Conservation (phyloP, 257 asterid species). For the Plantago elongata region DNA sequence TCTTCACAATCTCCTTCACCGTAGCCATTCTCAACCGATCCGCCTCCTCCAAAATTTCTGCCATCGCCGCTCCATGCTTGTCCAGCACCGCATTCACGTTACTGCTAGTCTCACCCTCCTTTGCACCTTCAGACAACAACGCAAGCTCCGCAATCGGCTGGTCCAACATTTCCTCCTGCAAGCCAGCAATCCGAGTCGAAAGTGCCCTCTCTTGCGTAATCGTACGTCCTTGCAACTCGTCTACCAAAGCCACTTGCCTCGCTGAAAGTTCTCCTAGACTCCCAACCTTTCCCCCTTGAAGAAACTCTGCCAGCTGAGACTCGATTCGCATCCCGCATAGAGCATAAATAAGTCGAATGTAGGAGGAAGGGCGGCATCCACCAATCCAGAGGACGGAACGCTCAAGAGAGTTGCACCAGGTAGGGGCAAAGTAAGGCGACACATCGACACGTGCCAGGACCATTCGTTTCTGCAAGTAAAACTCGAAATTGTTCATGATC, state of each 20-base stretch:
- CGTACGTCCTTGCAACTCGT: conserved; percentile 32
- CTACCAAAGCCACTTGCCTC: conserved; percentile 30
- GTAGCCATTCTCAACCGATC: conserved; percentile 41
- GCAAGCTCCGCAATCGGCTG: conserved; percentile 34
- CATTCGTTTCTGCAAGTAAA: conserved; percentile 27
- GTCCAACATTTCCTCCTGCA: conserved; percentile 44
- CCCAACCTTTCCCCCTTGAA: conserved; percentile 27
- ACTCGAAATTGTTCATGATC: conserved; percentile 25
- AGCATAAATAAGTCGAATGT: conserved; percentile 38
- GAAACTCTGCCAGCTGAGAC: conserved; percentile 26
- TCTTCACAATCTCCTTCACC: conserved; percentile 28
- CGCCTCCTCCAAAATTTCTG: conserved; percentile 36
- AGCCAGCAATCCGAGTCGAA: conserved; percentile 23
- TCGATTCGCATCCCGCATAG: conserved; percentile 39
- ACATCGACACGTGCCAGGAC: conserved; percentile 28
- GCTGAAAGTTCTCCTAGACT: conserved; percentile 28
- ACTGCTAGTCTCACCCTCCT: not conserved
- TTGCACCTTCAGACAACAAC: not conserved
- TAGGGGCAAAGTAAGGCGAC: conserved; percentile 42
- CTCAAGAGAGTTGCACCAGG: conserved; percentile 49
- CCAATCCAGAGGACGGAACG: conserved; percentile 53
- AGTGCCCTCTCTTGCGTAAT: conserved; percentile 34
- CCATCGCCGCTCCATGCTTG: conserved; percentile 28
- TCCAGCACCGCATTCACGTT: conserved; percentile 30
- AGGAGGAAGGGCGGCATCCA: conserved; percentile 53